A percentile compares a stretch with the other conserved stretches of the same genome.
phyloP scores from a whole-genome alignment of 805 yeast genomes.

The Yamadazyma nakazawae region DNA sequence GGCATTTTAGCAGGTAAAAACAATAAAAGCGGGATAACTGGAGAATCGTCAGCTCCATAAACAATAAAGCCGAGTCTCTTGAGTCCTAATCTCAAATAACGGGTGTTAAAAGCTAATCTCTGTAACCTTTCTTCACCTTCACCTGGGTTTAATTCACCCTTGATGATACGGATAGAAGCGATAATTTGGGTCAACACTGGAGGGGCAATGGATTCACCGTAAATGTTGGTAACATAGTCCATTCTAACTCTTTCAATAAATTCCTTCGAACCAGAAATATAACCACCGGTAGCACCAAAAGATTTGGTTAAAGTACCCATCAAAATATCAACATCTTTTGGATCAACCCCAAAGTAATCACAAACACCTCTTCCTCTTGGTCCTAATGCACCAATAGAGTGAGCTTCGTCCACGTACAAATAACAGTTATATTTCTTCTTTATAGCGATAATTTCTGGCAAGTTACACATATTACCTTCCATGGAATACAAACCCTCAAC shows the following conservation, averaged over 20 bases:
- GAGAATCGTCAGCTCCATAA: constrained; percentile 93
- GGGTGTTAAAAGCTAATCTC: constrained; percentile 92
- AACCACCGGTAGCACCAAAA: constrained; percentile 99
- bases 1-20: constrained; percentile 95
- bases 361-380: constrained; percentile 92
- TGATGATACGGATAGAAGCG: constrained; percentile 72
- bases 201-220: constrained; percentile 87
- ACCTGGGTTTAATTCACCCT: constrained; percentile 82
- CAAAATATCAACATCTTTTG: constrained; percentile 73
- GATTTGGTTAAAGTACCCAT: constrained; percentile 99
- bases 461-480: constrained; percentile 88
- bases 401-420: constrained; percentile 95
- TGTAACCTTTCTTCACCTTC: constrained; percentile 90
- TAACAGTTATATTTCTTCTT: constrained; percentile 85
- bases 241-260: constrained; percentile 73
- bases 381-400: constrained; percentile 98
- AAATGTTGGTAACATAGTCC: constrained; percentile 66
- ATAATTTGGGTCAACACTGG: constrained; percentile 87
- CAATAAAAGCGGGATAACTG: constrained; percentile 85
- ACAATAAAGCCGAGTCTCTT: constrained; percentile 92
- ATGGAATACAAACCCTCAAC: constrained; percentile 91
- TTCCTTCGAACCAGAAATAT: constrained; percentile 71
- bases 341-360: constrained; percentile 82
- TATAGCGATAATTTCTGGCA: constrained; percentile 70
- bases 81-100: constrained; percentile 87